A percentile compares a stretch with the other conserved stretches of the same genome.
These are phyloP conservation scores for Breynia disticha DNA, from an alignment of 441 rosid species.

Conservation along the genomic window DNA sequence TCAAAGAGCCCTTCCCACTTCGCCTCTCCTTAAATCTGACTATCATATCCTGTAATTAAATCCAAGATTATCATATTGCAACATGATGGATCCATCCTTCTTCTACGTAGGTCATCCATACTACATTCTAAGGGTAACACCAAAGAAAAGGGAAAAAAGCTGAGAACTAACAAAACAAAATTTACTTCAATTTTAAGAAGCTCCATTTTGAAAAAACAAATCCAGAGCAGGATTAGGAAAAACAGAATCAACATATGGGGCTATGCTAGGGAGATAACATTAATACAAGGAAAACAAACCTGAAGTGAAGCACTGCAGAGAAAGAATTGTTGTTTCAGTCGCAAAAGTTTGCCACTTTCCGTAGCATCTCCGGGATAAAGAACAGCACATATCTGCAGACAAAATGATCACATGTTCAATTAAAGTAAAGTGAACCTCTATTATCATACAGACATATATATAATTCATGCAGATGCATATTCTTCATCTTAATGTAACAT, in stretches of 20 bases:
- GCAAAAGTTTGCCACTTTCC: constrained; percentile 84
- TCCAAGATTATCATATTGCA: constrained; percentile 12
- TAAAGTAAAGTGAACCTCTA: no score
- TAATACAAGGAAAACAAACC: constrained; percentile 37
- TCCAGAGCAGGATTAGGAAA: not conserved
- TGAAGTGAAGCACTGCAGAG: constrained; percentile 99
- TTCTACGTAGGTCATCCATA: not conserved
- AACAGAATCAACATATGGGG: not conserved
- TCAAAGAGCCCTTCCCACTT: constrained; percentile 38
- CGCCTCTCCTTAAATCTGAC: constrained; percentile 75
- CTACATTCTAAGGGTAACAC: not conserved
- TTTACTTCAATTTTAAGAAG: no score
- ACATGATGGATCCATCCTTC: not conserved
- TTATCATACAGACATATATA: no score
- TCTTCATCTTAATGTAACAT: not conserved
- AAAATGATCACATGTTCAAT: not conserved
- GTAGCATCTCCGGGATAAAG: constrained; percentile 99
- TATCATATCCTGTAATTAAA: constrained; percentile 70
- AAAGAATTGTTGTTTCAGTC: constrained; percentile 94
- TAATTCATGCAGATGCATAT: not conserved
- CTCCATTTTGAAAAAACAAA: not conserved
- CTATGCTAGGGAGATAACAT: not conserved
- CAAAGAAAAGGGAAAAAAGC: not conserved
- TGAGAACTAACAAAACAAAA: not conserved
- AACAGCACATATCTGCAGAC: constrained; percentile 84